Evolutionary conservation across 495 filamentous ascomycete genomes (phyloP).

Genomic region (Penicillium pancosmium): DNA sequence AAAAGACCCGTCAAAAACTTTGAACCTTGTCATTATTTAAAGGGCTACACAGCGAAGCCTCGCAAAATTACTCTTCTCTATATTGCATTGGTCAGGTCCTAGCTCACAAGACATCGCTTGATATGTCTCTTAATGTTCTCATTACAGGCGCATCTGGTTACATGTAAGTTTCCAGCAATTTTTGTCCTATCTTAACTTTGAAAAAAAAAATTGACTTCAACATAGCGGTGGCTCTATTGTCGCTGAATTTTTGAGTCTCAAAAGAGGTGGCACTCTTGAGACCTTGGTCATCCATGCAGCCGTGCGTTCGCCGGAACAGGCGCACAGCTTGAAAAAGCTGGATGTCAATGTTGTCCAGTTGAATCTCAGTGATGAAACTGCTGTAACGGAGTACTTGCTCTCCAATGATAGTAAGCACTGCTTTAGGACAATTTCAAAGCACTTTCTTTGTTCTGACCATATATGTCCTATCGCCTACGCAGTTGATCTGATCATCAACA

Average conservation of each 20-base stretch:
- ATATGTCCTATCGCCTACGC: neutral
- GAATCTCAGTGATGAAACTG: slow-evolving; percentile 8
- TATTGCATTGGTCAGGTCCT: neutral
- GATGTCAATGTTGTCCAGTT: slow-evolving; percentile 5
- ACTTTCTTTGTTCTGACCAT: neutral
- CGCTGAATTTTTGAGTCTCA: neutral
- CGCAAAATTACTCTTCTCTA: neutral
- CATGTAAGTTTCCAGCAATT: neutral
- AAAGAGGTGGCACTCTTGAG: slow-evolving; percentile 4
- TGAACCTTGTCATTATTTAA: neutral
- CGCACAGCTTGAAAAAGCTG: slow-evolving; percentile 5
- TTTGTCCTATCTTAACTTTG: neutral
- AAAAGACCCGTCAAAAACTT: neutral
- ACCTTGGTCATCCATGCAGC: slow-evolving; percentile 7
- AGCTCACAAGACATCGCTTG: neutral
- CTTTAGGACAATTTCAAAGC: neutral
- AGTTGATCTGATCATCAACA: neutral
- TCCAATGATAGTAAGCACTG: slow-evolving; percentile 11
- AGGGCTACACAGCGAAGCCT: neutral
- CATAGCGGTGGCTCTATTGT: slow-evolving; percentile 2
- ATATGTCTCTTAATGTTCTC: slow-evolving; percentile 1
- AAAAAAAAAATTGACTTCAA: neutral
- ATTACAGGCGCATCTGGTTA: slow-evolving; percentile 8
- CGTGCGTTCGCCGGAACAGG: slow-evolving; percentile 14
- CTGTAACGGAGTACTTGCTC: slow-evolving; percentile 7